Base-by-base conservation (phyloP, 176 grass and related monocot genomes). In the Leersia perrieri region DNA sequence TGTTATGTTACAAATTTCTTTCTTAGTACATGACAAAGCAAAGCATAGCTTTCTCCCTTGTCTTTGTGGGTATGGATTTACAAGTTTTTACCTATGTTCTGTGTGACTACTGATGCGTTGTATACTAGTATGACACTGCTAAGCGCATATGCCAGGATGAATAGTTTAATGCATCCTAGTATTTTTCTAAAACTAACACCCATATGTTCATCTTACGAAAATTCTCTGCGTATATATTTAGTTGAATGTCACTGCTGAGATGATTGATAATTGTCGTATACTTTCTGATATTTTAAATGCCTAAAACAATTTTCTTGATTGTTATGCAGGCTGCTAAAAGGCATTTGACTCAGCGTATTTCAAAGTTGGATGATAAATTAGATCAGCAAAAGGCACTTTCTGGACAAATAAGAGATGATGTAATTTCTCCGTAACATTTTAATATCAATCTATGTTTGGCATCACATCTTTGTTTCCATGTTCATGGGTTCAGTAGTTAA, bases 341-440 rank as follows among this genome's bases (percentile, higher is more conserved):
- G 73, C 96, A 99, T 91, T 84, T 99, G 66, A 95, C 92, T 42
- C 96, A 99, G 60, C 90, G 96, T 55, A 99, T 99, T 39, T 88
- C 91, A 75, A 95, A 89, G 78, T 82, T 99, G 86, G 96, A 99
- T 86, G 92, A 94, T 61, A 99, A 99, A 86, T 86, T 99, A 82
- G 96, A 95, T 88, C 92, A 99, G 79, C 92, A 99, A 74, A 99
- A 99, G 76, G 92, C 90, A 34, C 82, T 95, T 34, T 91, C 92
- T 80, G 90, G 90, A 80, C 85, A 91, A 84, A 99, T 95, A 72
- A 95, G 87, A 91, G 91, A 91, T 60, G 90, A 95, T 89, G 95
- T 97, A 94, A n/a, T 22, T 57, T 32, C 76, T 30, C 22, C 10
- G 68, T 32, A 41, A 51, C 34, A 60, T 20, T 20, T 82, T 72